Base-by-base conservation (phyloP, 257 asterid species). In the Buddleja alternifolia region DNA sequence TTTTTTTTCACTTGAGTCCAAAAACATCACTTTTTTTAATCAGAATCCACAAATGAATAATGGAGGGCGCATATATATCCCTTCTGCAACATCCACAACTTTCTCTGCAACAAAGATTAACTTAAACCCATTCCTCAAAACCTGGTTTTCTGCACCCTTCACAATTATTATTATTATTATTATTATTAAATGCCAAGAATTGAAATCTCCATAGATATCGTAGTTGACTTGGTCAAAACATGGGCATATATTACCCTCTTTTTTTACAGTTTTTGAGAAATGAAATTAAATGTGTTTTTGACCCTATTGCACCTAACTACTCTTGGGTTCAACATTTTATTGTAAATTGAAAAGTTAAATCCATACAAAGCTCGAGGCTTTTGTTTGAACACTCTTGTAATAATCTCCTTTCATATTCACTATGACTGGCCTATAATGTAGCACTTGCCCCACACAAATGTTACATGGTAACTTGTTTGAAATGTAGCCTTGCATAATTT, bases 41-140 rank as follows among this genome's bases (percentile, higher is more conserved):
- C 45, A 15, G 36, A 61, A 23, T 29, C 25, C 11, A 9, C 10
- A 66, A 63, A 14, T 32, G 21, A 63, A 68, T 46, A 75, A 54
- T 63, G 42, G 55, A 32, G 66, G 65, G 4, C 20, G n/a, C 4
- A 20, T 11, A 14, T 19, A 75, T 42, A 17, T 14, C 7, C 54
- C 67, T 36, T 63, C 78, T 75, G 78, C 75, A 75, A 40, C 67
- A 67, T 66, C 71, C 71, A 77, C 74, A 41, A 54, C 62, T 42
- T 65, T 44, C 37, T 62, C 59, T 70, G 78, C 63, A 55, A 50
- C 63, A 36, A 46, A 6, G 53, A 55, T 24, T 70, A 63, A 47
- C 74, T 53, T 59, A 66, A 81, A 74, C 86, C 84, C 86, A 81
- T 81, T 66, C 79, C 80, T 79, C 73, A 52, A 75, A 60, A 66